Evolutionary conservation across 768 basidiomycete genomes (phyloP).

Genomic region (Rhodotorula taiwanensis): DNA sequence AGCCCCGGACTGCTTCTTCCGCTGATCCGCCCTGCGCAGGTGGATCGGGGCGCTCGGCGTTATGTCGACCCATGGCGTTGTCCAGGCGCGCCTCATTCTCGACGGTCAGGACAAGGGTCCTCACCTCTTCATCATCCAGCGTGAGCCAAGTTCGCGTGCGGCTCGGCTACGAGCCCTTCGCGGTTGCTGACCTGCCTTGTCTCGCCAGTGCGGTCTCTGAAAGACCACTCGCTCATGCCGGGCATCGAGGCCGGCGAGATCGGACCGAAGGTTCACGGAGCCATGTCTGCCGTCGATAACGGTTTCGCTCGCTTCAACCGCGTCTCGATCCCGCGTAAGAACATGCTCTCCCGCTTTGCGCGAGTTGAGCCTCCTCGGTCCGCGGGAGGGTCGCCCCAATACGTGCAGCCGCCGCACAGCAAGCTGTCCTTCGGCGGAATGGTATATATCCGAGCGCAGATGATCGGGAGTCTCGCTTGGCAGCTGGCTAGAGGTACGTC

Average conservation of each 20-base stretch:
- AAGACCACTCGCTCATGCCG: constrained; percentile 45
- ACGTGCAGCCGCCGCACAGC: constrained; percentile 61
- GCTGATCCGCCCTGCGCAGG: not conserved
- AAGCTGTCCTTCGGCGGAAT: constrained; percentile 43
- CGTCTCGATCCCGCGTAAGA: constrained; percentile 46
- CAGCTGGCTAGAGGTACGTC: constrained; percentile 57
- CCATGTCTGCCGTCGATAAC: constrained; percentile 25
- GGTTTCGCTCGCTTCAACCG: constrained; percentile 44
- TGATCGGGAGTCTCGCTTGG: constrained; percentile 62
- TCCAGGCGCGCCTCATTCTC: constrained; percentile 48
- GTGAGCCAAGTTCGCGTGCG: not conserved
- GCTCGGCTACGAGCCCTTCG: not conserved
- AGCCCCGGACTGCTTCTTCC: not conserved
- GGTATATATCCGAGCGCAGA: constrained; percentile 42
- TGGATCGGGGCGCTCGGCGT: constrained; percentile 42
- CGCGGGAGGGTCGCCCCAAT: constrained; percentile 52
- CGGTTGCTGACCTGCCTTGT: constrained; percentile 35
- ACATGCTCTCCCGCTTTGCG: constrained; percentile 71
- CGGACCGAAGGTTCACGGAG: constrained; percentile 46
- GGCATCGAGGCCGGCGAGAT: constrained; percentile 49
- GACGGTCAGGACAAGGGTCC: constrained; percentile 47
- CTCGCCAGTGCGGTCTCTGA: constrained; percentile 25
- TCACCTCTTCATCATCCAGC: constrained; percentile 46
- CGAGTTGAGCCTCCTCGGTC: constrained; percentile 54
- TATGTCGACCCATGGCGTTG: constrained; percentile 48